Evolutionary conservation across 2,329 filamentous ascomycete genomes (phyloP), one percentile per base, ranked within the genome.

Genomic region (Geoglossum cookeanum): DNA sequence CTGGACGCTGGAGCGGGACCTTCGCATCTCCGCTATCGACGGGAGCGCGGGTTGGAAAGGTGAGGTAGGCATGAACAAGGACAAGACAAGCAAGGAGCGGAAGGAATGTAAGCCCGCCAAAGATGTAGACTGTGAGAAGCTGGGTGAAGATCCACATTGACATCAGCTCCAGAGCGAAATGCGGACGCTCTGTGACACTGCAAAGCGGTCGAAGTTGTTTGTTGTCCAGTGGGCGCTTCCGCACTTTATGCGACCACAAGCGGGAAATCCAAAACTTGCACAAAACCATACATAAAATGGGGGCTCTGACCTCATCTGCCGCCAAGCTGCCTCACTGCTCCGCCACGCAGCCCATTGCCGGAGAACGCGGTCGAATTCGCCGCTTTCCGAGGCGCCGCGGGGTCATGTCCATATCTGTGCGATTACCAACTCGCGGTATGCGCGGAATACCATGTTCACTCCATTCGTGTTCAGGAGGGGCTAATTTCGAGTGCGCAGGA

Each of bases 31-130:
- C 35, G 7, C 17, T 22, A 5, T 42, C 64, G 44, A 64, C 57
- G 67, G 58, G 47, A 66, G 64, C 60, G 68, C 42, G 64, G 74
- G 72, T 58, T 6, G 85, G 85, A 56, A 87, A 76, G 11, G 81
- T 80, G 58, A 84, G 71, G 72, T 89, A 83, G 62, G 80, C 80
- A 68, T 89, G 80, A 37, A 80, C 67, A 56, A 90, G 66, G 58
- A 87, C 64, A 53, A 78, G 69, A 51, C 72, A 67, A 56, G 90
- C 61, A 59, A 89, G 64, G 3, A 94, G 73, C 33, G 90, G 90
- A 59, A 95, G 67, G 67, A 96, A 91, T 58, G 90, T 95, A 66
- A 96, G 68, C 65, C 90, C 91, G 70, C 90, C 90, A 59, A 94
- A 71, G 62, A 94, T 68, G 75, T 95, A 96, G 68, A 85, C 78